Percentiles rank a stretch among this genome's conserved stretches.
These are phyloP conservation scores for Andalucia godoyi DNA, from an alignment of 78 protist species.

Conservation along the genomic window DNA sequence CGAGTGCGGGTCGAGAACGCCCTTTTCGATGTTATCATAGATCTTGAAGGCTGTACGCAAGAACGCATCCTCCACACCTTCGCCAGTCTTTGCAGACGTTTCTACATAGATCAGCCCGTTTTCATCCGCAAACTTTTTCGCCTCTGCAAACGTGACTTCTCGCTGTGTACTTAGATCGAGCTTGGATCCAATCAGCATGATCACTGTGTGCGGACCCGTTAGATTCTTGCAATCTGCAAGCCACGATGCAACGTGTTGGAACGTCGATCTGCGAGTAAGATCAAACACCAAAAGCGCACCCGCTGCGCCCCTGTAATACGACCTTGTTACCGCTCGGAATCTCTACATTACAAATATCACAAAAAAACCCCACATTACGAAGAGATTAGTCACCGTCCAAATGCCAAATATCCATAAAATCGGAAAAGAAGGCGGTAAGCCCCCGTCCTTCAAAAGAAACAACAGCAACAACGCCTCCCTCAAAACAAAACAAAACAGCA, in stretches of 20 bases:
- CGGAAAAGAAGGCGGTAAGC: not conserved
- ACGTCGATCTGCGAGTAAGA: slow-evolving; percentile 37
- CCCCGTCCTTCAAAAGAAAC: not conserved
- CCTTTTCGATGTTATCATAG: slow-evolving; percentile 15
- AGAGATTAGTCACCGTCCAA: no score
- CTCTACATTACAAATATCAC: no score
- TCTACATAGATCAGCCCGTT: slow-evolving; percentile 52
- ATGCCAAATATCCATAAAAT: no score
- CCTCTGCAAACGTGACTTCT: slow-evolving; percentile 38
- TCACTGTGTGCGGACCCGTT: slow-evolving; percentile 52
- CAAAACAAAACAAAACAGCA: no score
- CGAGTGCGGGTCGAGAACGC: slow-evolving; percentile 22
- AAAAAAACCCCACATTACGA: no score
- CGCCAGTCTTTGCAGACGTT: slow-evolving; percentile 58
- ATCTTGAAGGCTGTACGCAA: slow-evolving; percentile 11
- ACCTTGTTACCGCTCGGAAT: slow-evolving; percentile 49
- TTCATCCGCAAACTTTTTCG: slow-evolving; percentile 34
- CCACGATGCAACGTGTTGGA: slow-evolving; percentile 72
- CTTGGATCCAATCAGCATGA: slow-evolving; percentile 68
- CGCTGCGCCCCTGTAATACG: slow-evolving; percentile 83
- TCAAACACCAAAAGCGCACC: slow-evolving; percentile 82
- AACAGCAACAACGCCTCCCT: not conserved
- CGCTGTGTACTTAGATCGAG: slow-evolving; percentile 64
- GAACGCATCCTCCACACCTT: slow-evolving; percentile 77
- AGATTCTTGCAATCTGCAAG: slow-evolving; percentile 52